Evolutionary conservation across 768 basidiomycete species (phyloP).

Genomic region (Auricularia sp.): DNA sequence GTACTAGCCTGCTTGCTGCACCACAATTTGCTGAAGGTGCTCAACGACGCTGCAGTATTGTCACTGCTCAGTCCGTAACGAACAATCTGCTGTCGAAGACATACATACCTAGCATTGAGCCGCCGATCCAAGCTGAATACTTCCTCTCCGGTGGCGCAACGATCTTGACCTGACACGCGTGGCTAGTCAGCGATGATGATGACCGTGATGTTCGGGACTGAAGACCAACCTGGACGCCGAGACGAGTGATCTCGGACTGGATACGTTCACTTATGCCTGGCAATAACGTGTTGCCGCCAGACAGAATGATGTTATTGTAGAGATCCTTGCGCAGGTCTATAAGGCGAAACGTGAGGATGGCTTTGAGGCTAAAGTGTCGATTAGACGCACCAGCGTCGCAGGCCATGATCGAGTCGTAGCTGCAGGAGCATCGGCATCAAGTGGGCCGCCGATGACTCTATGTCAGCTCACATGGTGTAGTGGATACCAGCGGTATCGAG

Average conservation of each 20-base stretch:
- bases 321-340: background rate
- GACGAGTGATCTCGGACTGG: conserved; percentile 43
- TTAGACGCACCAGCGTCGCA: background rate
- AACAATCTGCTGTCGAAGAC: background rate
- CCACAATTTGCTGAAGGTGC: conserved; percentile 47
- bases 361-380: no score
- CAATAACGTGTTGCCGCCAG: conserved; percentile 44
- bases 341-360: background rate
- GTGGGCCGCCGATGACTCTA: background rate
- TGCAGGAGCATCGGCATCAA: background rate
- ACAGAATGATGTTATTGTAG: conserved; percentile 37
- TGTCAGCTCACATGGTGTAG: conserved; percentile 31
- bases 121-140: conserved; percentile 40
- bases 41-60: conserved; percentile 32
- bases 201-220: conserved; percentile 18
- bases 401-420: conserved; percentile 6
- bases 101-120: conserved; percentile 16
- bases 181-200: background rate
- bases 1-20: conserved; percentile 23
- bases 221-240: conserved; percentile 36
- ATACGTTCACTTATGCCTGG: conserved; percentile 43
- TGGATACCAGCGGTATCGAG: conserved; percentile 41
- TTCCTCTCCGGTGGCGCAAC: conserved; percentile 42
- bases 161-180: conserved; percentile 28
- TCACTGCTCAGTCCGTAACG: conserved; percentile 9